phyloP scores from a whole-genome alignment of 768 basidiomycete species.

The Tricholoma furcatifolium region DNA sequence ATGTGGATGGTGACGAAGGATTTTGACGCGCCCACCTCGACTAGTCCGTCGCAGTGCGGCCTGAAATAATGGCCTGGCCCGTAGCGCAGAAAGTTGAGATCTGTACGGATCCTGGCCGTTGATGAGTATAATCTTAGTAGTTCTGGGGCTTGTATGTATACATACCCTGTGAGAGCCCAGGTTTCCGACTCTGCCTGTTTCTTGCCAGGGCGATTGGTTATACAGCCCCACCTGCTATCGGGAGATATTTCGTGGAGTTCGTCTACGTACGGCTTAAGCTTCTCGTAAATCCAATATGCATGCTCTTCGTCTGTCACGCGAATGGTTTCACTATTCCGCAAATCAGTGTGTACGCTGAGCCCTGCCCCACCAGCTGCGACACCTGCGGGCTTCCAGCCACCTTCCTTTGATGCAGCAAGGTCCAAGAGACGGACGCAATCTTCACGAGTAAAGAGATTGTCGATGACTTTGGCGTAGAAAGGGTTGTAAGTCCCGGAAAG shows the following conservation, averaged over 20 bases:
- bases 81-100: conserved; percentile 42
- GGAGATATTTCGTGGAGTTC: conserved; percentile 34
- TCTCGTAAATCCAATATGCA: conserved; percentile 33
- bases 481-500: conserved; percentile 31
- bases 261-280: conserved; percentile 35
- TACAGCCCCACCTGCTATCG: conserved; percentile 30
- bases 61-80: conserved; percentile 43
- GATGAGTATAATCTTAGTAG: neutral
- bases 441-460: conserved; percentile 36
- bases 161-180: conserved; percentile 38
- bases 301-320: conserved; percentile 32
- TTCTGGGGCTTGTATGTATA: too few relatives aligned
- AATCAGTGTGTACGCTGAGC: conserved; percentile 32
- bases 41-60: conserved; percentile 37
- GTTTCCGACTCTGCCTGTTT: conserved; percentile 20
- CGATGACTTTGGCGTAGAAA: conserved; percentile 41
- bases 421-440: conserved; percentile 40
- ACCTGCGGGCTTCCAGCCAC: conserved; percentile 37
- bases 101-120: conserved; percentile 30
- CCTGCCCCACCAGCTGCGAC: conserved; percentile 27
- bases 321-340: conserved; percentile 41
- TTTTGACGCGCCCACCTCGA: conserved; percentile 29
- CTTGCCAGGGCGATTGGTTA: conserved; percentile 24
- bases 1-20: conserved; percentile 43
- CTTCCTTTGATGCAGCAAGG: conserved; percentile 31